Conservation (phyloP, 1,284 basidiomycete species). For the Trichosporon coremiiforme region DNA sequence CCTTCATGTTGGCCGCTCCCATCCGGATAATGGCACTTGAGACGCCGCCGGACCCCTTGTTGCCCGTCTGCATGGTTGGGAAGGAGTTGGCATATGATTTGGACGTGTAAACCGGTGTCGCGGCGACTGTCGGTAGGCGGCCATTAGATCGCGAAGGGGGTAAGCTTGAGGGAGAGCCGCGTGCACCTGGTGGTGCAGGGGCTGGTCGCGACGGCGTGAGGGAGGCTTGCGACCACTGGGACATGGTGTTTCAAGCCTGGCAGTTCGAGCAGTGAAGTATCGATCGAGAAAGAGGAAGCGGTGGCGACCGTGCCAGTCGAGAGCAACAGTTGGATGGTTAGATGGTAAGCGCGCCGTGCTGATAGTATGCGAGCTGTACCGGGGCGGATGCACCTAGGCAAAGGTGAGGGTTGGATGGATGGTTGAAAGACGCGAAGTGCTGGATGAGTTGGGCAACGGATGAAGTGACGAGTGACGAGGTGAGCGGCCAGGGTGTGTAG, state of each 20-base stretch:
- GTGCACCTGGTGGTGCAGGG: conserved; percentile 41
- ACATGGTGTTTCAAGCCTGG: too few species aligned
- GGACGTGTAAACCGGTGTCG: conserved; percentile 30
- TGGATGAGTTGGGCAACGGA: neutral
- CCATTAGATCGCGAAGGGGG: conserved; percentile 17
- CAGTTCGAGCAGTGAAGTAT: too few species aligned
- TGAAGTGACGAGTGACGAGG: neutral
- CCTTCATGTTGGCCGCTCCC: conserved; percentile 78
- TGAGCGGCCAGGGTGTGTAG: neutral
- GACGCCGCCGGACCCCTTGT: conserved; percentile 21
- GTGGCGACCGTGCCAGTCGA: too few species aligned
- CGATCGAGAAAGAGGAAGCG: too few species aligned
- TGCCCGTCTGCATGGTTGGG: conserved; percentile 34
- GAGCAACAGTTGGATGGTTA: too few species aligned
- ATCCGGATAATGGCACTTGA: conserved; percentile 39
- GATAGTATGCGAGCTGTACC: neutral
- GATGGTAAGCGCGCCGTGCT: neutral
- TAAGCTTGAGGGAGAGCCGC: conserved; percentile 24
- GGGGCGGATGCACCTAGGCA: neutral
- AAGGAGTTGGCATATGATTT: conserved; percentile 44
- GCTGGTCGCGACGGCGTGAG: conserved; percentile 50
- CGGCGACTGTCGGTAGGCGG: neutral
- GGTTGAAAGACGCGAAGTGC: neutral
- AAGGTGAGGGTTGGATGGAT: neutral
- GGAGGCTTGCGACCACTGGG: conserved; percentile 39